Evolutionary conservation across 805 yeast genomes (phyloP), one percentile per base, ranked within the genome.

Genomic region (Naumovozyma dairenensis): DNA sequence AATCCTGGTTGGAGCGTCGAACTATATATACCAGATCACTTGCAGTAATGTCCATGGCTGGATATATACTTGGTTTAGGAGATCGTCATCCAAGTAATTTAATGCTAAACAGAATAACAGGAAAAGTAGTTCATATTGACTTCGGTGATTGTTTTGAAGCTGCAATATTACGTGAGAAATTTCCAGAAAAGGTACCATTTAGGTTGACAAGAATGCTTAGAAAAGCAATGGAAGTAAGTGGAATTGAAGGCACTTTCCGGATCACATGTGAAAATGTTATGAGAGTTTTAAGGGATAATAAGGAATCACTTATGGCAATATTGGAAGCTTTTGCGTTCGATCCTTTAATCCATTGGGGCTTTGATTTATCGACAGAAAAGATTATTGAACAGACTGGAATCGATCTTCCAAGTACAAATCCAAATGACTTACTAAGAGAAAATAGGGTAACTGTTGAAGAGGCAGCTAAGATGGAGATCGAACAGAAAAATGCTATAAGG

Each of bases 101-200:
- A 60, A 84, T 92, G 96, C 72, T 92, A 60, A 94, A 89, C 57
- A 67, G 96, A 42, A 73, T 80, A 32, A 85, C 97, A 0, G 99
- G 99, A 40, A 86, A 89, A 51, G 96, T 92, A 33, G 73, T 92
- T 25, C 99, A 92, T 55, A 89, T 92, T 60, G 99, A 92, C 67
- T 92, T 89, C 60, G 99, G 98, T 45, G 99, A 92, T 56, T 92
- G 99, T 71, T 92, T 92, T 52, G 99, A 92, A 56, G 96, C 97
- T 2, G 98, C 99, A 0, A 86, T 89, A 32, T 62, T 92, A 40
- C 74, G 99, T 45, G 98, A 93, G 47, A 92, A 92, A 55, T 93
- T 82, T 57, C 99, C 99, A 0, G 99, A 92, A 51, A 89, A 87
- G 57, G 98, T 92, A 16, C 99, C 99, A 6, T 92, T 92, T 65